Evolutionary conservation across 2,329 filamentous ascomycete genomes (phyloP), one percentile per base, ranked within the genome.

Genomic region (Cylindrodendrum hubeiense): DNA sequence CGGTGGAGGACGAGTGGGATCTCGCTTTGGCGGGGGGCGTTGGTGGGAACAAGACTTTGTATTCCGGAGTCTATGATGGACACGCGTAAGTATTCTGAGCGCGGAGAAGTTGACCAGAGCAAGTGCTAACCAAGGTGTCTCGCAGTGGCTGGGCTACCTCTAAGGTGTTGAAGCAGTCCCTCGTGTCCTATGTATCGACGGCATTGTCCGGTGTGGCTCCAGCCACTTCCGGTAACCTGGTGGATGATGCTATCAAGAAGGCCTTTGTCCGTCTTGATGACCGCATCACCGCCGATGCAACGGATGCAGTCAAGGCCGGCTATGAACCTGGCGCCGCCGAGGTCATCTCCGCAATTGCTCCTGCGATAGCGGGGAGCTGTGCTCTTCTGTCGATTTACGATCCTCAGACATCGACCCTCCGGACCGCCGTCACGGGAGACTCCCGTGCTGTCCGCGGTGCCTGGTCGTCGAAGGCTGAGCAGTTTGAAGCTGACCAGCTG

Each of bases 341-440:
- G 19, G 76, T 69, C 47, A 66, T 78, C 26, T 57, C 74, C 1
- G 76, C 77, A 13, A 68, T 85, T 5, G 74, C 79, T 5, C 76
- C 82, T 1, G 77, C 80, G 4, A 74, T 78, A 26, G 77, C 81
- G 1, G 90, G 90, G 5, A 91, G 89, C 4, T 92, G 89, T 68
- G 90, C 90, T 12, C 79, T 92, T 1, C 80, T 93, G 2, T 83
- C 89, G 0, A 78, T 91, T 2, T 91, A 88, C 72, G 89, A 93
- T 66, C 83, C 88, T 0, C 63, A 70, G 1, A 80, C 81, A 1
- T 81, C 81, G 5, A 86, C 80, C 0, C 78, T 93, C 0, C 86
- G 87, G 24, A 89, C 91, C 3, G 91, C 91, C 0, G 90, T 89
- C 66, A 87, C 87, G 0, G 91, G 91, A 0, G 90, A 93, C 77